Evolutionary conservation across 495 filamentous ascomycete species (phyloP), one percentile per base, ranked within the genome.

Genomic region (Jackrogersella minutella): DNA sequence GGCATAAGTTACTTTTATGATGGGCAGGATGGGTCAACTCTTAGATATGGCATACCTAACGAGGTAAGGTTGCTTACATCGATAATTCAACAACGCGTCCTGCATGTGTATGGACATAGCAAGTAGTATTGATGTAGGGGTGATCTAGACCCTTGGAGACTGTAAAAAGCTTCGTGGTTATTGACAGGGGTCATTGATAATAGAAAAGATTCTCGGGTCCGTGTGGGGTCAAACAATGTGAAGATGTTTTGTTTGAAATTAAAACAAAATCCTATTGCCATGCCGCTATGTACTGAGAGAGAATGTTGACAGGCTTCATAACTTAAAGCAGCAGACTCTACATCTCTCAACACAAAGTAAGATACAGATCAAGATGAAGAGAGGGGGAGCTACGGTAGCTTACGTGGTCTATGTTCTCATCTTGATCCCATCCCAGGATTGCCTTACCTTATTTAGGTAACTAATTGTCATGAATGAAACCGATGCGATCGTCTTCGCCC

Each of bases 371-470:
- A 26, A 21, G n/a, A 21, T 34, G 56, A 39, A 21, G 9, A 21
- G 58, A 62, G 28, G 39, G 37, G 24, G 36, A 17, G 2, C 36
- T 46, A 14, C 4, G 8, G 13, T 54, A 37, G 37, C 39, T 40
- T 14, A 37, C 26, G 8, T 16, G 31, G 21, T n/a, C 39, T 28
- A 46, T 19, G 5, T 39, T 56, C 34, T 22, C 39, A 55, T 8
- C 24, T 9, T 50, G 33, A 50, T 55, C 49, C 49, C n/a, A n/a
- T n/a, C n/a, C n/a, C n/a, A n/a, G n/a, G n/a, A n/a, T n/a, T n/a
- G n/a, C 58, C 19, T 62, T 61, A 13, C 31, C 51, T 22, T 33
- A 37, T 40, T 21, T 11, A 62, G 51, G 52, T 40, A 62, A 17
- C 17, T 26, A 8, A 50, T 44, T n/a, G 10, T 39, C 46, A 40